Conservation (phyloP, 73 alveolate species). For the Vitrella brassicaformis region DNA sequence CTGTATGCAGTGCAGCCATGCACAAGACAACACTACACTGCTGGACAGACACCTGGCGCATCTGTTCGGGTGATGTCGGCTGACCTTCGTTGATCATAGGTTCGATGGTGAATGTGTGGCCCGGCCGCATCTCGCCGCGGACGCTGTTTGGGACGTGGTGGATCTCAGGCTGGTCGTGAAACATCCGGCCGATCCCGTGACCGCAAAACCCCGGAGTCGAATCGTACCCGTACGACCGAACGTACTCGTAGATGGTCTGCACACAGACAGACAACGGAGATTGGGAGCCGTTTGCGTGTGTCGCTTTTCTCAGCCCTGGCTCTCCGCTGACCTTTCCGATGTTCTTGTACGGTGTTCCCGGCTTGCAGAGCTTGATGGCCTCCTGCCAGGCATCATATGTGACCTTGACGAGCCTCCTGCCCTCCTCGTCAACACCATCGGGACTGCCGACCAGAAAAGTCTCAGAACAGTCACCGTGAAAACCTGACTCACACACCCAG, state of each 20-base stretch:
- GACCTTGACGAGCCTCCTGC: conserved; percentile 46
- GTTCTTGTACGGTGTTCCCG: conserved; percentile 50
- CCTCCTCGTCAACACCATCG: conserved; percentile 54
- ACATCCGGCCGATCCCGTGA: conserved; percentile 75
- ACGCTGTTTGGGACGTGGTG: conserved; percentile 69
- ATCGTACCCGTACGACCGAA: conserved; percentile 55
- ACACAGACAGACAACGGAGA: too few species aligned
- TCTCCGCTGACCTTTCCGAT: too few species aligned
- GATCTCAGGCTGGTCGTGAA: conserved; percentile 66
- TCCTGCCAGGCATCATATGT: not conserved
- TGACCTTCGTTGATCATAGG: not conserved
- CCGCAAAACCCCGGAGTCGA: conserved; percentile 67
- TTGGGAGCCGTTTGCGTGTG: too few species aligned
- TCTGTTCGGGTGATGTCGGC: too few species aligned
- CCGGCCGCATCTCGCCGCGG: conserved; percentile 18
- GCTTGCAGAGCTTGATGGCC: too few species aligned
- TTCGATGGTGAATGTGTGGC: conserved; percentile 29
- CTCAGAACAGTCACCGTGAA: conserved; percentile 75
- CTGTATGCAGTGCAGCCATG: too few species aligned
- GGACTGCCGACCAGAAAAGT: conserved; percentile 61
- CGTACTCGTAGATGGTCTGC: conserved; percentile 38
- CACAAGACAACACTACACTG: too few species aligned
- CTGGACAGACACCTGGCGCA: too few species aligned
- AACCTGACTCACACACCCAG: conserved; percentile 17
- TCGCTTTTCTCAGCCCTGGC: too few species aligned